These are phyloP conservation scores for Talaromyces thailandensis DNA, from an alignment of 495 filamentous ascomycete genomes.

Conservation along the genomic window DNA sequence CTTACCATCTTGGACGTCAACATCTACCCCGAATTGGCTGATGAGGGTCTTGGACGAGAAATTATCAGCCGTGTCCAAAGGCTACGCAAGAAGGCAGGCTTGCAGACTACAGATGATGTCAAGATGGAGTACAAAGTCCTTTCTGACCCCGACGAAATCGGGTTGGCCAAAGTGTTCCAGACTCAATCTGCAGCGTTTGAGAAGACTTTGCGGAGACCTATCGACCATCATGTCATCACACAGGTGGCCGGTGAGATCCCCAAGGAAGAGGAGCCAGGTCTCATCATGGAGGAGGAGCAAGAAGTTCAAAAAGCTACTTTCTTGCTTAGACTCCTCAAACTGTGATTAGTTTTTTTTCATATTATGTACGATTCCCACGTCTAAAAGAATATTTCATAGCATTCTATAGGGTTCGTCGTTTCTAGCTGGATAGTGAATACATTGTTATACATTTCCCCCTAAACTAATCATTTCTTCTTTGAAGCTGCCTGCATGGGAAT, in stretches of 20 bases:
- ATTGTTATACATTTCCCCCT: background rate
- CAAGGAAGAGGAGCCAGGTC: constrained; percentile 44
- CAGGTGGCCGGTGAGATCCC: constrained; percentile 53
- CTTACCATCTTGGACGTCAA: constrained; percentile 72
- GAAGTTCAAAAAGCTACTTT: constrained; percentile 84
- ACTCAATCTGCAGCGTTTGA: constrained; percentile 58
- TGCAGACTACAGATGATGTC: constrained; percentile 75
- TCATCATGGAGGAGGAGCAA: constrained; percentile 80
- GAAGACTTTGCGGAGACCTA: constrained; percentile 69
- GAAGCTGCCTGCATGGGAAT: constrained; percentile 39
- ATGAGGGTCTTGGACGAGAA: constrained; percentile 71
- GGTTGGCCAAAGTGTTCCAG: constrained; percentile 65
- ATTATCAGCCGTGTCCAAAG: constrained; percentile 77
- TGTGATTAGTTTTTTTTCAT: constrained; percentile 19
- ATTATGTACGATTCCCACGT: constrained; percentile 1
- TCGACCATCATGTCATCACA: constrained; percentile 64
- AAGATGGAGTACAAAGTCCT: constrained; percentile 76
- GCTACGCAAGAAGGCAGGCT: constrained; percentile 71
- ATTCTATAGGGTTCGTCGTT: background rate
- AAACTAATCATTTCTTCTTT: constrained; percentile 21
- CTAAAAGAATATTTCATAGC: background rate
- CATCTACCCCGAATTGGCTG: constrained; percentile 62
- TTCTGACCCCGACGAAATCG: constrained; percentile 66
- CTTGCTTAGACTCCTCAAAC: constrained; percentile 69
- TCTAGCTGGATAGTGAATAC: constrained; percentile 2